These are phyloP conservation scores for Penicillium verhagenii DNA, from an alignment of 495 filamentous ascomycete genomes.

Conservation along the genomic window DNA sequence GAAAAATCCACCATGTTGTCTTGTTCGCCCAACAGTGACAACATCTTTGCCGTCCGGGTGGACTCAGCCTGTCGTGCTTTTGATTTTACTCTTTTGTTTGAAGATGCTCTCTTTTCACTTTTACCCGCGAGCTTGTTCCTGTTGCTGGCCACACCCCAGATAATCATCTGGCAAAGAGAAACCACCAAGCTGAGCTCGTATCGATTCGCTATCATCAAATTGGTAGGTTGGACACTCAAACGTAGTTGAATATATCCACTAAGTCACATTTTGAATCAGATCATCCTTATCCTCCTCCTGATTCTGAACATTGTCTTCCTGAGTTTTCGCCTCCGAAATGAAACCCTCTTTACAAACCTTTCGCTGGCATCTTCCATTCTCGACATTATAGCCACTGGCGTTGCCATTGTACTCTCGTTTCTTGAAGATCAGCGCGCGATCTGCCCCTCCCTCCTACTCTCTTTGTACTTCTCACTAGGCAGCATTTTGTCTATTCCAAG, in stretches of 20 bases:
- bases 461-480: not conserved
- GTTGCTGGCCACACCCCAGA: not conserved
- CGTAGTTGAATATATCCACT: not conserved
- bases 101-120: not conserved
- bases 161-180: not conserved
- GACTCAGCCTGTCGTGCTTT: not conserved
- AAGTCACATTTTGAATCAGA: not conserved
- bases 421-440: not conserved
- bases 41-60: not conserved
- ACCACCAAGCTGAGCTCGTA: not conserved
- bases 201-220: not conserved
- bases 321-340: not conserved
- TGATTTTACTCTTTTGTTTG: conserved; percentile 4
- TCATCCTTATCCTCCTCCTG: not conserved
- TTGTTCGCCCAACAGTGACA: too few species aligned
- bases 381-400: not conserved
- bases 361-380: not conserved
- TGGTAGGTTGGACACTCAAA: not conserved
- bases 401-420: not conserved
- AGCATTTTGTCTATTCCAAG: not conserved
- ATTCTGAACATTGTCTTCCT: not conserved
- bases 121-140: not conserved
- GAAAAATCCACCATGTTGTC: too few species aligned
- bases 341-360: not conserved
- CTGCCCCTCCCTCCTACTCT: not conserved